A percentile compares a stretch with the other conserved stretches of the same genome.
phyloP scores from a whole-genome alignment of 306 rosid species.

The Purshia tridentata region DNA sequence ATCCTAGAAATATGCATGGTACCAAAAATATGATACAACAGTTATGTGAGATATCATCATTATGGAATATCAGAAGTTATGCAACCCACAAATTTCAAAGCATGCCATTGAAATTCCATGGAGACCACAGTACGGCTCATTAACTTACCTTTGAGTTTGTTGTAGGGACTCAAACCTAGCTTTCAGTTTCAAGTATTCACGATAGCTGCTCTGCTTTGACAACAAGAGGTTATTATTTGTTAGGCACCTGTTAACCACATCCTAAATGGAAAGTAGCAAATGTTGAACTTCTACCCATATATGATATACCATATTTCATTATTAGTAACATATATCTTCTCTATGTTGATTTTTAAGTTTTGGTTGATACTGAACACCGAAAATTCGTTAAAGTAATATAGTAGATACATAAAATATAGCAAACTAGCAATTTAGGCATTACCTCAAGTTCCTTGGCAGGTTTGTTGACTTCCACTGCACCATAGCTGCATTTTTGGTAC shows the following conservation, averaged over 20 bases:
- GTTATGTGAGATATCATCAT: no score
- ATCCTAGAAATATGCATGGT: no score
- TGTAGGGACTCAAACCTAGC: conserved; percentile 81
- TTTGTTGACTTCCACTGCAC: conserved; percentile 78
- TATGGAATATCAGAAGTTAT: neutral
- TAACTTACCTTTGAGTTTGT: conserved; percentile 83
- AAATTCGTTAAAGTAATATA: no score
- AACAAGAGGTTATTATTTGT: no score
- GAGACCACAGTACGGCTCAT: neutral
- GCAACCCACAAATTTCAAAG: neutral
- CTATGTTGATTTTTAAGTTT: no score
- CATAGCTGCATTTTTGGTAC: conserved; percentile 95
- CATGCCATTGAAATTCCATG: neutral
- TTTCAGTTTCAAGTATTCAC: conserved; percentile 91
- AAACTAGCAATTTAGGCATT: neutral
- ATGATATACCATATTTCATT: no score
- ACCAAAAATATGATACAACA: no score
- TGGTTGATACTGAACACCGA: no score
- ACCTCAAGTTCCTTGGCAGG: conserved; percentile 97
- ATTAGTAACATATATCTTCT: no score
- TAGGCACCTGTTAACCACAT: neutral
- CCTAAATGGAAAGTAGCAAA: neutral
- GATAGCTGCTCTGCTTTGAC: conserved; percentile 69
- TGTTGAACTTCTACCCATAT: neutral
- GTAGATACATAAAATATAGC: neutral